These are phyloP conservation scores for Eutrema salsugineum DNA, from an alignment of 441 rosid species.

Conservation along the genomic window DNA sequence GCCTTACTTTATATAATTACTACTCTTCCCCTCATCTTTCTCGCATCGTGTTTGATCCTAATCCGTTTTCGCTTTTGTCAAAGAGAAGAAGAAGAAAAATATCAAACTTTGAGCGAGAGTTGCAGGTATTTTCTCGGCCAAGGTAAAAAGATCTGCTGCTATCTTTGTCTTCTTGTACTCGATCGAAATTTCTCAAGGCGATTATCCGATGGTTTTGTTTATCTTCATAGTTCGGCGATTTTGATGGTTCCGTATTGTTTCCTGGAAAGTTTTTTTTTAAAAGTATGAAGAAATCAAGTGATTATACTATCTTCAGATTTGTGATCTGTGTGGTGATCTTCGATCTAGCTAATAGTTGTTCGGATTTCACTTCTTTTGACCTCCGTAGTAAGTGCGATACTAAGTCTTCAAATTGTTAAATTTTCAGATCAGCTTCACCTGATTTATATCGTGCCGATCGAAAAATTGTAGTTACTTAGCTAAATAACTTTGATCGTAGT, in stretches of 20 bases:
- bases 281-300: not conserved
- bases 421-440: not conserved
- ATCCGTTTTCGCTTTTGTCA: not conserved
- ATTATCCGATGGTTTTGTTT: not conserved
- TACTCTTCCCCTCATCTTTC: not conserved
- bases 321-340: constrained; percentile 6
- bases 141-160: constrained; percentile 23
- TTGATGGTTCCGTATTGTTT: not conserved
- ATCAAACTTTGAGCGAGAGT: not conserved
- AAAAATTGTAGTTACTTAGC: not conserved
- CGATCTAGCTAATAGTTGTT: not conserved
- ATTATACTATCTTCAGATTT: not conserved
- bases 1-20: constrained; percentile 21
- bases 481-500: not conserved
- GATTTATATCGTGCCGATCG: not conserved
- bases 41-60: constrained; percentile 15
- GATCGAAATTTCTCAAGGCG: not conserved
- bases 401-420: not conserved
- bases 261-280: not conserved
- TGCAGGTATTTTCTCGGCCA: constrained; percentile 13
- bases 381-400: no score
- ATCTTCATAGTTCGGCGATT: not conserved
- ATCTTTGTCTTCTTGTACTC: not conserved
- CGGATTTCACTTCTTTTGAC: not conserved
- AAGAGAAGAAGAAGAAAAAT: not conserved